Evolutionary conservation across 208 protist species (phyloP), one percentile per base, ranked within the genome.

Genomic region (Acanthamoeba triangularis): DNA sequence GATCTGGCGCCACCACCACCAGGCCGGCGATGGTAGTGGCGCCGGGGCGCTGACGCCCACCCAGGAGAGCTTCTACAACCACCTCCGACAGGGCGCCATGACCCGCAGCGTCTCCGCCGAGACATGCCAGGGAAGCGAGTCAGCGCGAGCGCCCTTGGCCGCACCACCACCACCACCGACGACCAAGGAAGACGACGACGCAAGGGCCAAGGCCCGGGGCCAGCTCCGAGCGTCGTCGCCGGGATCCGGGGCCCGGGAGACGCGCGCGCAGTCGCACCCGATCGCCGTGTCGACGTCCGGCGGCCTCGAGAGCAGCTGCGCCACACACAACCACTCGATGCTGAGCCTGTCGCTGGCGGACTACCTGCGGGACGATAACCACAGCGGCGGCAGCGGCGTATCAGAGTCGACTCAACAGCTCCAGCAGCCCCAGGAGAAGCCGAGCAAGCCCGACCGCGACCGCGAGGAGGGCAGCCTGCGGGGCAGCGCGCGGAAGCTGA

Each of bases 401-500:
- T 74, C n/a, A 74, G 25, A 18, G 4, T 10, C 65, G 23, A 35
- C 37, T 41, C 52, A 56, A 6, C 52, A 56, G 52, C 52, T 56
- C 1, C 52, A n/a, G 37, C 13, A 10, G 37, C n/a, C 2, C 28
- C 37, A 44, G 16, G 20, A n/a, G 35, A 16, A 18, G 33, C 30
- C 69, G 69, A 18, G n/a, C 69, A 78, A 44, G 69, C 69, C 37
- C 30, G 69, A 33, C 69, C 11, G 37, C 6, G 10, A 74, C 14
- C 14, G 23, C 0, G 33, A 78, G 61, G 61, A 67, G 11, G 69
- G 69, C 37, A 78, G 69, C 69, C 69, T 78, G 28, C 69, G 69
- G 28, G 69, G 33, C n/a, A 74, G 69, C 37, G 69, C 69, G 37
- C 69, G 69, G 14, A 78, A 78, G 69, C 69, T 78, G 69, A 78